Conservation (phyloP, 345 rosid genomes). For the Syzygium oleosum region DNA sequence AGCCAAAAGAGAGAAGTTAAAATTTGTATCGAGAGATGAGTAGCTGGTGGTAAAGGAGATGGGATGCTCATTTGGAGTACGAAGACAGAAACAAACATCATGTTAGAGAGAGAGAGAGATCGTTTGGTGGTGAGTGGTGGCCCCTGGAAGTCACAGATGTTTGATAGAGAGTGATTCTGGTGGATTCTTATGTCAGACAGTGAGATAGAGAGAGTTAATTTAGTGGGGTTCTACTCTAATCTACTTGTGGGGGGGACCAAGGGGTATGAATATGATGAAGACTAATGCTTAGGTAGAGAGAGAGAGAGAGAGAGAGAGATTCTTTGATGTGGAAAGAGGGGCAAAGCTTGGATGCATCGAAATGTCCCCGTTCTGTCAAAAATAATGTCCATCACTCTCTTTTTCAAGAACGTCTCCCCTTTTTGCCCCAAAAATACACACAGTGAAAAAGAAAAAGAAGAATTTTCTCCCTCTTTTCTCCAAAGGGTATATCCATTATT, state of each 20-base stretch:
- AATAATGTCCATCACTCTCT: neutral
- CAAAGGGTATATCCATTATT: neutral
- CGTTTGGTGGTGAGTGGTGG: neutral
- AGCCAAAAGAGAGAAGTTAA: neutral
- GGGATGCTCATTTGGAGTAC: neutral
- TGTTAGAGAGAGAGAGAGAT: neutral
- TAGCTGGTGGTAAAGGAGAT: neutral
- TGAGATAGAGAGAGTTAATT: neutral
- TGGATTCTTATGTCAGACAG: neutral
- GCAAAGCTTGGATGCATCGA: fast-evolving
- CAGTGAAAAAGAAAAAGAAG: neutral
- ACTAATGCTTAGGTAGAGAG: neutral
- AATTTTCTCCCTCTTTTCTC: neutral
- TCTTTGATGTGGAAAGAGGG: neutral
- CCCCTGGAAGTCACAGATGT: neutral
- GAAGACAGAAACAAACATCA: neutral
- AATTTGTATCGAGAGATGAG: neutral
- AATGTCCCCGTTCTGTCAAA: neutral
- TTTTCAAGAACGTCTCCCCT: neutral
- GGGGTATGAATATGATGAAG: neutral
- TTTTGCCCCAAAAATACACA: no score
- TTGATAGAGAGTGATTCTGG: neutral
- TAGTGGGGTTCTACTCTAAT: neutral
- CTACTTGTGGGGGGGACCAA: neutral
- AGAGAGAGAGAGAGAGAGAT: neutral